Evolutionary conservation across 2,329 filamentous ascomycete species (phyloP).

Genomic region (Amylocarpus encephaloides): DNA sequence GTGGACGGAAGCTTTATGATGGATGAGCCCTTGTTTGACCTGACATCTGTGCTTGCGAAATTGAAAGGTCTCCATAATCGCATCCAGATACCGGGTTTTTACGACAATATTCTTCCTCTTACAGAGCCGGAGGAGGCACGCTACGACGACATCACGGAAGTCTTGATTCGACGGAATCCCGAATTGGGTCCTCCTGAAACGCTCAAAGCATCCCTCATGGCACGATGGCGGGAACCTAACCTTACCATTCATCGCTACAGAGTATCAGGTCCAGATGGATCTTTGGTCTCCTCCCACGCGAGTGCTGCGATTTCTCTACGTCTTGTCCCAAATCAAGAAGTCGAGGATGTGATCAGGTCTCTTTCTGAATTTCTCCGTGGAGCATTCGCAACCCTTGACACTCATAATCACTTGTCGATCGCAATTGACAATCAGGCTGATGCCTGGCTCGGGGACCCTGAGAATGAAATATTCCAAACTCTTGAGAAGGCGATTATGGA

Average conservation of each 20-base stretch:
- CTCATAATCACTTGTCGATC: conserved; percentile 73
- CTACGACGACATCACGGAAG: conserved; percentile 77
- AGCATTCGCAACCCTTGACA: conserved; percentile 69
- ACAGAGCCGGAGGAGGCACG: conserved; percentile 69
- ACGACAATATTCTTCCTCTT: conserved; percentile 73
- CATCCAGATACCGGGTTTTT: conserved; percentile 82
- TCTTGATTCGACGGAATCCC: conserved; percentile 67
- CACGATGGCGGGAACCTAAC: conserved; percentile 90
- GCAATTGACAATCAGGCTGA: conserved; percentile 91
- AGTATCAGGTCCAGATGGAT: conserved; percentile 85
- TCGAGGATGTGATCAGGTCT: conserved; percentile 64
- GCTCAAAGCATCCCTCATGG: conserved; percentile 83
- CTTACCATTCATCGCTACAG: conserved; percentile 91
- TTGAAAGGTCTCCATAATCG: conserved; percentile 76
- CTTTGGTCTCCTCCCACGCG: conserved; percentile 83
- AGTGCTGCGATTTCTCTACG: conserved; percentile 85
- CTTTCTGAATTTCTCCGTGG: conserved; percentile 61
- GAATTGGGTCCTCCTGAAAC: conserved; percentile 51
- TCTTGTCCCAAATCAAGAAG: conserved; percentile 87
- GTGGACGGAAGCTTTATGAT: conserved; percentile 91
- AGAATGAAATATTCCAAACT: conserved; percentile 84
- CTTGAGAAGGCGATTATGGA: conserved; percentile 79
- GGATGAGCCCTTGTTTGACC: conserved; percentile 86
- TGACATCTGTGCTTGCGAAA: conserved; percentile 75
- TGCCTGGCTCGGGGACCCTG: conserved; percentile 89